Base-by-base conservation (phyloP, 257 asterid species). In the Petunia axillaris region DNA sequence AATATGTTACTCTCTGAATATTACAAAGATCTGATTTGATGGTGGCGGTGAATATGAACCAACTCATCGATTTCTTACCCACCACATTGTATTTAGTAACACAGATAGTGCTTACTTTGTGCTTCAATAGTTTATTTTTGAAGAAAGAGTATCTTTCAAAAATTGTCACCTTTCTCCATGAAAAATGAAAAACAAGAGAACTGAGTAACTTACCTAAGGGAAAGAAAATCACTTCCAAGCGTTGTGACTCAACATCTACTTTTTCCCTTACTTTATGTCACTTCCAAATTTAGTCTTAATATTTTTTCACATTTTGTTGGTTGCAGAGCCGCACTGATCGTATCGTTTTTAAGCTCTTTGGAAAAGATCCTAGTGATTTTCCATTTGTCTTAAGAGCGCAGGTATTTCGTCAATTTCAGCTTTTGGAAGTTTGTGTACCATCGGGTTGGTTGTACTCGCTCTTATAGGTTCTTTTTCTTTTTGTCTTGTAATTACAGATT, bases 241-340 rank as follows among this genome's bases (percentile, higher is more conserved):
- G 57, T 13, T 52, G 57, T 52, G 11, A 10, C 57, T 9, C 11
- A 15, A 4, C 57, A 52, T 52, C 57, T 52, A 52, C 9, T 4
- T 52, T 15, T 52, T 37, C 25, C 25, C 25, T 25, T 25, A 25
- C 25, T 25, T 7, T 11, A 8, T 55, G 43, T 36, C 11, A 36
- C 50, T 36, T 37, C 53, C 25, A 25, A 25, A 25, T 25, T 25
- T 25, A 25, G 38, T 48, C 63, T 14, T 44, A 37, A 54, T 1
- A 36, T 38, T 9, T 75, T 36, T n/a, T 64, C 25, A 25, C 25
- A 25, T 25, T 25, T 25, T 60, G 52, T 53, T 76, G 25, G 70
- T 83, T 83, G 67, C 90, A 93, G 98, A 87, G 89, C 75, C 90
- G 95, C 80, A 93, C 98, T 35, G 92, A 92, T 85, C 92, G 98